phyloP scores from a whole-genome alignment of 345 rosid species.

The Gossypium rotundifolium region DNA sequence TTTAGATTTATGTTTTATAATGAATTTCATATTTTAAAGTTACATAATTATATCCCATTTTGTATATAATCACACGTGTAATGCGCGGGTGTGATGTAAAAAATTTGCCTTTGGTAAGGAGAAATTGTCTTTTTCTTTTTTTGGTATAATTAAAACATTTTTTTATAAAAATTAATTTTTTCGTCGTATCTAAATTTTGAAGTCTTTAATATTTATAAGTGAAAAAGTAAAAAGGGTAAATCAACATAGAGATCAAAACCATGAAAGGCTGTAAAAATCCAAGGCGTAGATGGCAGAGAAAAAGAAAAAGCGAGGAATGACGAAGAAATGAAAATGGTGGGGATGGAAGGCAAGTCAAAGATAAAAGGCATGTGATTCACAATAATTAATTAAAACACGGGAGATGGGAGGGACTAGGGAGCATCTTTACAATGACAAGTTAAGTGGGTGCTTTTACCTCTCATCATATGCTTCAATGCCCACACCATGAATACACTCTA shows the following conservation, averaged over 20 bases:
- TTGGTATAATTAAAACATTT: no score
- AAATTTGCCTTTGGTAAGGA: no score
- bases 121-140: no score
- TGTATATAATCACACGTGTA: no score
- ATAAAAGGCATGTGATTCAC: not conserved
- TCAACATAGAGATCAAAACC: not conserved
- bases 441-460: not conserved
- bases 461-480: not conserved
- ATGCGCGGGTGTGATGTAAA: no score
- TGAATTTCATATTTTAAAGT: no score
- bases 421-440: not conserved
- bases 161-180: no score
- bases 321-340: not conserved
- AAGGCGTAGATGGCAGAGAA: no score
- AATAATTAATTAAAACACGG: slow-evolving; percentile 1
- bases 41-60: no score
- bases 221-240: not conserved
- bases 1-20: no score
- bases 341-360: slow-evolving; percentile 12
- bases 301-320: not conserved
- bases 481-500: not conserved
- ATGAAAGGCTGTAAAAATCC: not conserved
- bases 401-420: not conserved
- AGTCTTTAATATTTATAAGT: no score
- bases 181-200: no score